phyloP scores from a whole-genome alignment of 257 asterid species.

The Solanum pinnatisectum region DNA sequence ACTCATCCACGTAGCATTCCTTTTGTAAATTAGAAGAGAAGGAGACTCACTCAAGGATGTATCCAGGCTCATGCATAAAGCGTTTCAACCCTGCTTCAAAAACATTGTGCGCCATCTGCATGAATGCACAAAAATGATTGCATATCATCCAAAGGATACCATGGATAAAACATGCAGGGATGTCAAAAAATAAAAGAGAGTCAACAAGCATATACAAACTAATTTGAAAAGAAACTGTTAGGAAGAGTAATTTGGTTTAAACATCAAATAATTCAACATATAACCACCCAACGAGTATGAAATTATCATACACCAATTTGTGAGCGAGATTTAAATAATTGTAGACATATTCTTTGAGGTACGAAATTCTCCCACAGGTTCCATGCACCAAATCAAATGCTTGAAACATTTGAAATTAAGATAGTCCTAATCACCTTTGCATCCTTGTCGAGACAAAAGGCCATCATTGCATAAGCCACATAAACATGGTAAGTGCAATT shows the following conservation, averaged over 20 bases:
- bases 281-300: background rate
- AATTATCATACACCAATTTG: background rate
- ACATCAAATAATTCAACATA: background rate
- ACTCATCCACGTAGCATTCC: background rate
- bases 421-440: constrained; percentile 62
- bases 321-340: background rate
- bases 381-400: background rate
- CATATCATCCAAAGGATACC: background rate
- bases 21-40: background rate
- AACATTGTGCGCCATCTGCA: constrained; percentile 84
- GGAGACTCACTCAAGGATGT: constrained; percentile 86
- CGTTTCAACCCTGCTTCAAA: constrained; percentile 91
- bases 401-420: constrained; percentile 1
- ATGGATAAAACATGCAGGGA: background rate
- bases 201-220: background rate
- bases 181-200: background rate
- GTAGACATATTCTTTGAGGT: background rate
- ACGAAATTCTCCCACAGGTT: background rate
- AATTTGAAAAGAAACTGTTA: background rate
- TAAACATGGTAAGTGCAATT: constrained; percentile 93
- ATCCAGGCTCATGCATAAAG: constrained; percentile 95
- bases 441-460: constrained; percentile 94
- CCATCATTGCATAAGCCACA: constrained; percentile 98
- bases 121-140: constrained; percentile 1
- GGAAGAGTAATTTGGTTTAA: background rate